These are phyloP conservation scores for Cubamyces sp. DNA, from an alignment of 768 basidiomycete species.

Conservation along the genomic window DNA sequence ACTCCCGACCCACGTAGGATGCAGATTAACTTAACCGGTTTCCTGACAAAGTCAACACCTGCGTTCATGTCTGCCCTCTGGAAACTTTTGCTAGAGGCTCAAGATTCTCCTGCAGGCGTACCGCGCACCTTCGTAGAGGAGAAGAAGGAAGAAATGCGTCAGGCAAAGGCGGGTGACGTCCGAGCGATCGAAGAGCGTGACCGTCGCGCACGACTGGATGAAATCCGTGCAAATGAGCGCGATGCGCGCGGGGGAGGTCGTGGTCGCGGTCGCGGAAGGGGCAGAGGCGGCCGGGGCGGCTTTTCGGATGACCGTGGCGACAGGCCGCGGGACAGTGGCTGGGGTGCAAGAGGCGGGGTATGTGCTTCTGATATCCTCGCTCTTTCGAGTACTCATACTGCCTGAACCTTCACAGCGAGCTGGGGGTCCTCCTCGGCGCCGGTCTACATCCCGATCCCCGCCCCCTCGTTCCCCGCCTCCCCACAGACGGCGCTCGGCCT, in stretches of 20 bases:
- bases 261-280: conserved; percentile 62
- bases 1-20: conserved; percentile 92
- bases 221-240: conserved; percentile 66
- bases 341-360: conserved; percentile 67
- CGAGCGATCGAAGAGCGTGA: conserved; percentile 73
- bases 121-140: conserved; percentile 89
- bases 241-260: conserved; percentile 47
- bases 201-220: conserved; percentile 67
- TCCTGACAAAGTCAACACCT: conserved; percentile 85
- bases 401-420: conserved; percentile 18
- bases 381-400: neutral
- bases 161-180: conserved; percentile 62
- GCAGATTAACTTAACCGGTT: conserved; percentile 93
- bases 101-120: conserved; percentile 85
- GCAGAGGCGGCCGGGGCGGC: conserved; percentile 36
- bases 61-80: conserved; percentile 89
- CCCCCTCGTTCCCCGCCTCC: conserved; percentile 51
- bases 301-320: conserved; percentile 20
- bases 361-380: conserved; percentile 13
- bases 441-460: conserved; percentile 26
- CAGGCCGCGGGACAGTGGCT: conserved; percentile 56
- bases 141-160: conserved; percentile 91
- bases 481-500: conserved; percentile 46
- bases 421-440: conserved; percentile 24
- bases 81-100: conserved; percentile 92